Evolutionary conservation across 805 yeast species (phyloP).

Genomic region (Cyberlindnera nakhonratchasimensis): DNA sequence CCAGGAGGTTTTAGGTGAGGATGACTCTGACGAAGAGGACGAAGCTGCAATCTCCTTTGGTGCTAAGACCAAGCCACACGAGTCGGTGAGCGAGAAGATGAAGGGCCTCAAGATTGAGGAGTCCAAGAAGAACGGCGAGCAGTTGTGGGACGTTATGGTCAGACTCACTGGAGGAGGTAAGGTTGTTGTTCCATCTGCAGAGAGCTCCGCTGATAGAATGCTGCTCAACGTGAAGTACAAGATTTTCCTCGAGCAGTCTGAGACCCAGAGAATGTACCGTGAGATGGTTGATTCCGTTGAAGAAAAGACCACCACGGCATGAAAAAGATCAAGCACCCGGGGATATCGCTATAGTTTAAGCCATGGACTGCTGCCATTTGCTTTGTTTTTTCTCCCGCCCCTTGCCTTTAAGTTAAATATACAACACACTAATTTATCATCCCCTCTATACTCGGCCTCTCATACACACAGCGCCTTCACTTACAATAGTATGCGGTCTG

Average conservation of each 20-base stretch:
- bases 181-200: slow-evolving; percentile 65
- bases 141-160: slow-evolving; percentile 85
- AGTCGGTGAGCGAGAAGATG: slow-evolving; percentile 46
- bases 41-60: slow-evolving; percentile 58
- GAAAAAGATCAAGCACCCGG: not conserved
- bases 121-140: slow-evolving; percentile 42
- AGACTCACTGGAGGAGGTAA: slow-evolving; percentile 79
- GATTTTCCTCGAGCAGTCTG: slow-evolving; percentile 85
- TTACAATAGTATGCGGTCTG: too few species aligned
- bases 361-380: too few species aligned
- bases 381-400: too few species aligned
- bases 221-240: slow-evolving; percentile 77
- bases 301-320: not conserved
- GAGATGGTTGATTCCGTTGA: slow-evolving; percentile 52
- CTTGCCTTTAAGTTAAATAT: too few species aligned
- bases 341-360: too few species aligned
- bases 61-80: slow-evolving; percentile 49
- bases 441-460: too few species aligned
- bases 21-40: slow-evolving; percentile 42
- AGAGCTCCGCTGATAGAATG: slow-evolving; percentile 58
- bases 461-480: too few species aligned
- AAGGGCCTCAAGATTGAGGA: slow-evolving; percentile 26
- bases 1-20: slow-evolving; percentile 13
- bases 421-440: too few species aligned
- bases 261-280: slow-evolving; percentile 75